Evolutionary conservation across 129 eudicot species (phyloP).

Genomic region (Heracleum sosnowskyi): DNA sequence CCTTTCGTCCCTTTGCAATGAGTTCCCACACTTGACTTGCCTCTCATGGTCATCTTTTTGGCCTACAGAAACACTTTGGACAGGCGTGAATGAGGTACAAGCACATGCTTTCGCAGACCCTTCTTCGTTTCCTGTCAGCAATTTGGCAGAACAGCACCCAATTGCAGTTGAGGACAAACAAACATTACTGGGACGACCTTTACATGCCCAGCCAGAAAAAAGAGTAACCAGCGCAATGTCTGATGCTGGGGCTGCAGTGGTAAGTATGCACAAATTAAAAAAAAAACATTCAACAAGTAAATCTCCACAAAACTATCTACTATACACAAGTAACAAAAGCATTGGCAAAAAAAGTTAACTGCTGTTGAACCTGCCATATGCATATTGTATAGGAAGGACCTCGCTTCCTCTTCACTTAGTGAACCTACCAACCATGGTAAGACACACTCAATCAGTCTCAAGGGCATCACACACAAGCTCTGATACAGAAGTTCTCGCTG

Average conservation of each 20-base stretch:
- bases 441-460: slow-evolving; percentile 89
- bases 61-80: slow-evolving; percentile 12
- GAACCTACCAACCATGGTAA: slow-evolving; percentile 95
- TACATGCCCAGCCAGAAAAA: slow-evolving; percentile 99
- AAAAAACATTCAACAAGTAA: not conserved
- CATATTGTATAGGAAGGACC: slow-evolving; percentile 73
- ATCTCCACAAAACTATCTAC: not conserved
- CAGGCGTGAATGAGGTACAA: slow-evolving; percentile 26
- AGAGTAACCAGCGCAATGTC: slow-evolving; percentile 89
- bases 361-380: slow-evolving; percentile 76
- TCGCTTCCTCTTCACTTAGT: slow-evolving; percentile 80
- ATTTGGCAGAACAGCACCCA: slow-evolving; percentile 75
- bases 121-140: slow-evolving; percentile 28
- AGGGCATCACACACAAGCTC: slow-evolving; percentile 96
- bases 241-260: slow-evolving; percentile 73
- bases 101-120: slow-evolving; percentile 22
- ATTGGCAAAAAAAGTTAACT: not conserved
- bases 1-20: slow-evolving; percentile 29
- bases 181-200: slow-evolving; percentile 58
- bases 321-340: not conserved
- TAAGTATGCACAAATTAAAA: slow-evolving; percentile 6
- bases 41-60: slow-evolving; percentile 17
- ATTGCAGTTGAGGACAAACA: slow-evolving; percentile 65
- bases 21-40: slow-evolving; percentile 39
- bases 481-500: slow-evolving; percentile 90